These are phyloP conservation scores for Schizophyllum commune DNA, from an alignment of 1,284 basidiomycete species.

Conservation along the genomic window DNA sequence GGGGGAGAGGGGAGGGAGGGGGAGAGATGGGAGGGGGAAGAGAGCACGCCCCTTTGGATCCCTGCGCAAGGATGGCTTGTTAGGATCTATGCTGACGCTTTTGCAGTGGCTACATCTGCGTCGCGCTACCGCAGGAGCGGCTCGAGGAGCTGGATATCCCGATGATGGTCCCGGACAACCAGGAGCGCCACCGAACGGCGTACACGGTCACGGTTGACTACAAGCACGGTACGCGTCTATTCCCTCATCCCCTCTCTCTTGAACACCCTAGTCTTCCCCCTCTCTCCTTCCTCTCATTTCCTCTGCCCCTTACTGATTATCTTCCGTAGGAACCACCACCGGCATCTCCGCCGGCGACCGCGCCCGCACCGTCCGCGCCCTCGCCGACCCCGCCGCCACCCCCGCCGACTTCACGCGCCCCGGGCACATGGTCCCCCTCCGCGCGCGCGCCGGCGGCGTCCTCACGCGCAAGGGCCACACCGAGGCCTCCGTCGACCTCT, in stretches of 20 bases:
- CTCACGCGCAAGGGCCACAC: conserved; percentile 88
- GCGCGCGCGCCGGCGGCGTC: conserved; percentile 82
- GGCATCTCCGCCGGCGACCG: conserved; percentile 98
- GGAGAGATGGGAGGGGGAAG: no score
- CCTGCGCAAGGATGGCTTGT: conserved; percentile 6
- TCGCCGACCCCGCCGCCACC: conserved; percentile 53
- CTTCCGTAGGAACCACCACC: conserved; percentile 72
- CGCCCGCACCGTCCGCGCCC: conserved; percentile 76
- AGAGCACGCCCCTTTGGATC: no score
- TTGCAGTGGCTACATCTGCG: conserved; percentile 88
- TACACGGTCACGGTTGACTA: conserved; percentile 98
- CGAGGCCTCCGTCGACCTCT: conserved; percentile 87
- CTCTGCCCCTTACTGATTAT: conserved; percentile 2
- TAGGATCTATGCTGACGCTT: conserved; percentile 1
- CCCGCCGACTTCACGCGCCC: conserved; percentile 86
- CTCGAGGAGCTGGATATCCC: conserved; percentile 82
- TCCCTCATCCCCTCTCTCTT: no score
- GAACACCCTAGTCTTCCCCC: no score
- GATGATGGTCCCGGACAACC: conserved; percentile 90
- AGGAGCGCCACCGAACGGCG: conserved; percentile 89
- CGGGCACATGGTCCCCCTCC: conserved; percentile 92
- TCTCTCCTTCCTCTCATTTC: no score
- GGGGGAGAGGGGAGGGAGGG: no score
- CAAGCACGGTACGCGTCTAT: conserved; percentile 54
- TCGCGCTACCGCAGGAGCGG: conserved; percentile 72